Base-by-base conservation (phyloP, 140 eudicot genomes). In the Stevia rebaudiana region DNA sequence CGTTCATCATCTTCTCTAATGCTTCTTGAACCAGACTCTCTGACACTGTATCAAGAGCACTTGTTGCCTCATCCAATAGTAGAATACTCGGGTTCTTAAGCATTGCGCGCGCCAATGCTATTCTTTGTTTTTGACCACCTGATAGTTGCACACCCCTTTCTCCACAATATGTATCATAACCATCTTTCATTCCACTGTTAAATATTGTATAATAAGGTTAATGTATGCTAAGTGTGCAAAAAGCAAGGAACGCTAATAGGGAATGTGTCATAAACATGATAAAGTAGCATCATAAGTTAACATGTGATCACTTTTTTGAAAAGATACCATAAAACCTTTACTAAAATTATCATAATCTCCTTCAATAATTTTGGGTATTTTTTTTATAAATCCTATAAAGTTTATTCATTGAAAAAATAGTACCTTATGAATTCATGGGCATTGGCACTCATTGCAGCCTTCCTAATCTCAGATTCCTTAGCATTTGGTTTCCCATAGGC, bases 401-500 rank as follows among this genome's bases (percentile, higher is more conserved):
- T 46, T 25, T 43, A 28, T 2, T 28, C n/a, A n/a, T n/a, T n/a
- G n/a, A n/a, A n/a, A n/a, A n/a, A n/a, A n/a, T 28, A 57, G 46
- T 74, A 85, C 94, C 94, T 85, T 76, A 85, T 82, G 67, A 85
- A 85, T 60, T 85, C 94, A 65, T 82, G 83, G 19, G 94, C 88
- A 77, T 85, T 85, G 23, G 94, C 94, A 23, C 67, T 83, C 80
- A 43, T 70, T 37, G 94, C 83, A 46, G 94, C 86, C 83, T 77
- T 74, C 66, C 76, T 71, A 61, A 85, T 72, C 68, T 85, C 94
- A 61, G 88, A 75, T 79, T 82, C 88, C 46, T 65, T 82, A 16
- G 94, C 88, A 57, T 50, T 65, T 73, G 71, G 60, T 57, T 79
- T 82, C 62, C 94, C 94, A 48, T 82, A 85, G 24, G 83, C 81